phyloP scores from a whole-genome alignment of 805 yeast species.

The Hagleromyces aurorensis region DNA sequence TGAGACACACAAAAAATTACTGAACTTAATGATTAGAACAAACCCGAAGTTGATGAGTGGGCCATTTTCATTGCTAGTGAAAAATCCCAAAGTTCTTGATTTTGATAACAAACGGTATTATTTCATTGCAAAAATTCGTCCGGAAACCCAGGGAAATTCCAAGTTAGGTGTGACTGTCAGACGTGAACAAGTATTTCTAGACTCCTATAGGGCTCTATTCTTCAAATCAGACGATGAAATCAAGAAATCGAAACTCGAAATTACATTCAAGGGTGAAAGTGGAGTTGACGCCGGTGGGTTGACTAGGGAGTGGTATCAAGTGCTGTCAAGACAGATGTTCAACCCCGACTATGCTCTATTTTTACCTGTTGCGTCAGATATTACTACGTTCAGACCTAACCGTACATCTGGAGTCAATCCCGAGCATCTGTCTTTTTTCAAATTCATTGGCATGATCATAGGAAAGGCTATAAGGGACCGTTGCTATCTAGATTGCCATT shows the following conservation, averaged over 20 bases:
- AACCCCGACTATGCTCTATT: conserved; percentile 92
- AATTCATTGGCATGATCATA: conserved; percentile 86
- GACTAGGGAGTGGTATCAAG: conserved; percentile 96
- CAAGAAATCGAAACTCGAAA: conserved; percentile 62
- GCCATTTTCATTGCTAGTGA: conserved; percentile 81
- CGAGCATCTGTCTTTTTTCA: conserved; percentile 86
- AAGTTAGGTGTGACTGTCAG: conserved; percentile 62
- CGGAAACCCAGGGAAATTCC: conserved; percentile 34
- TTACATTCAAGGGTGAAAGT: conserved; percentile 84
- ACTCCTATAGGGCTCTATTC: conserved; percentile 76
- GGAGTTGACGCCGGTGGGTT: conserved; percentile 99
- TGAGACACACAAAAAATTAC: conserved; percentile 75
- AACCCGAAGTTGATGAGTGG: conserved; percentile 95
- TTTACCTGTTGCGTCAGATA: conserved; percentile 84
- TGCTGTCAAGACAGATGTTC: conserved; percentile 87
- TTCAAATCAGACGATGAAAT: conserved; percentile 71
- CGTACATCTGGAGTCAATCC: conserved; percentile 88
- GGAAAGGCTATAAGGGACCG: conserved; percentile 91
- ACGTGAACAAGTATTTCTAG: conserved; percentile 86
- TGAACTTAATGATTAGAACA: conserved; percentile 85
- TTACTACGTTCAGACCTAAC: conserved; percentile 92
- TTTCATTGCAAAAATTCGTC: conserved; percentile 68
- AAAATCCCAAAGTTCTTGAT: conserved; percentile 82
- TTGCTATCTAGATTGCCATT: conserved; percentile 85
- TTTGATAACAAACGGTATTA: conserved; percentile 89